phyloP scores from a whole-genome alignment of 2,329 filamentous ascomycete genomes.

The Botrytis deweyae region DNA sequence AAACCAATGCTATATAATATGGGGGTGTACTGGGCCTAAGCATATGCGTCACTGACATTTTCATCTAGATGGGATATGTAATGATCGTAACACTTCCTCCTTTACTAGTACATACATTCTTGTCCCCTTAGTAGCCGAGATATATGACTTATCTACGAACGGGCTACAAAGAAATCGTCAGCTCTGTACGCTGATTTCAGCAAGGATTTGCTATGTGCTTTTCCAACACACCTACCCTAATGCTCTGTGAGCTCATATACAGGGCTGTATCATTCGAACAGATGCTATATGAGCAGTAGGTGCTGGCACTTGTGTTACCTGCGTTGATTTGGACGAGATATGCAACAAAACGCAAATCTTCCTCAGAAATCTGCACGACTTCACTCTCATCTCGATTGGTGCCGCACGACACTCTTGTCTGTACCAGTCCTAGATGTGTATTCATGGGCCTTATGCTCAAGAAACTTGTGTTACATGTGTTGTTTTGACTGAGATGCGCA shows the following conservation, averaged over 20 bases:
- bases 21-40: not conserved
- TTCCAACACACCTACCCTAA: not conserved
- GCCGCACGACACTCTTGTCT: not conserved
- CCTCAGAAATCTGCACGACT: not conserved
- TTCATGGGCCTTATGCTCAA: not conserved
- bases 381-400: too few species aligned
- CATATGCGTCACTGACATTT: not conserved
- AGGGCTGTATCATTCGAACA: not conserved
- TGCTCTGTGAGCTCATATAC: not conserved
- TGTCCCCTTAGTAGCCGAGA: not conserved
- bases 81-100: not conserved
- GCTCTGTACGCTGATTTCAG: not conserved
- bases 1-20: not conserved
- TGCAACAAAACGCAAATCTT: conserved; percentile 14
- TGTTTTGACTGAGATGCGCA: conserved; percentile 14
- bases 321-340: not conserved
- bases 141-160: not conserved
- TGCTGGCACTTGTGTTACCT: not conserved
- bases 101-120: not conserved
- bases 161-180: not conserved
- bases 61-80: not conserved
- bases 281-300: too few species aligned
- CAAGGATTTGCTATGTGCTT: not conserved
- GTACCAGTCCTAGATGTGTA: not conserved
- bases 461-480: not conserved